phyloP scores from a whole-genome alignment of 169 alveolate species.

The Blepharisma undulans region DNA sequence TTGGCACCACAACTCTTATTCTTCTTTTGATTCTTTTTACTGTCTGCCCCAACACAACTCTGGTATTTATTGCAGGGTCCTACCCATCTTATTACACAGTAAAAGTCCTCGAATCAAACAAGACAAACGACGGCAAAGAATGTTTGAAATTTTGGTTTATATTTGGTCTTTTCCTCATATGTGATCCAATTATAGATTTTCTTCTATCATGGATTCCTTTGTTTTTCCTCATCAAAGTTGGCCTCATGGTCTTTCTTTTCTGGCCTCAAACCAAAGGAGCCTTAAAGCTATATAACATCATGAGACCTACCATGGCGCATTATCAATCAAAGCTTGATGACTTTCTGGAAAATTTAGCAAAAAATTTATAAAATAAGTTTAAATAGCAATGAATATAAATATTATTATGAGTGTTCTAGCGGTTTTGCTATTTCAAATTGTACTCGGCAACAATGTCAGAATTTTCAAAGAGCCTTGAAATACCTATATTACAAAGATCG shows the following conservation, averaged over 20 bases:
- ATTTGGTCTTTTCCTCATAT: constrained; percentile 78
- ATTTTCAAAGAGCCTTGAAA: neutral
- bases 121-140: constrained; percentile 85
- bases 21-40: constrained; percentile 51
- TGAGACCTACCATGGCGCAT: constrained; percentile 56
- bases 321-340: constrained; percentile 56
- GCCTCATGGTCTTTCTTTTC: constrained; percentile 84
- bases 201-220: constrained; percentile 89
- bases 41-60: constrained; percentile 46
- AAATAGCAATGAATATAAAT: neutral
- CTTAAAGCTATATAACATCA: constrained; percentile 47
- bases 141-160: constrained; percentile 94
- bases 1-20: neutral
- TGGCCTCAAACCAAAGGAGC: constrained; percentile 82
- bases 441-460: neutral
- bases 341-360: neutral
- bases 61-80: constrained; percentile 52
- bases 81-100: constrained; percentile 84
- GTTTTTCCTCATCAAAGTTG: constrained; percentile 84
- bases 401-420: neutral
- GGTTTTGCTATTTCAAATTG: neutral
- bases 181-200: constrained; percentile 83
- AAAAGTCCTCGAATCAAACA: constrained; percentile 80
- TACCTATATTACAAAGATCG: neutral
- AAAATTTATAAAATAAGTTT: neutral